These are phyloP conservation scores for Talaromyces ruber DNA, from an alignment of 495 filamentous ascomycete species.

Conservation along the genomic window DNA sequence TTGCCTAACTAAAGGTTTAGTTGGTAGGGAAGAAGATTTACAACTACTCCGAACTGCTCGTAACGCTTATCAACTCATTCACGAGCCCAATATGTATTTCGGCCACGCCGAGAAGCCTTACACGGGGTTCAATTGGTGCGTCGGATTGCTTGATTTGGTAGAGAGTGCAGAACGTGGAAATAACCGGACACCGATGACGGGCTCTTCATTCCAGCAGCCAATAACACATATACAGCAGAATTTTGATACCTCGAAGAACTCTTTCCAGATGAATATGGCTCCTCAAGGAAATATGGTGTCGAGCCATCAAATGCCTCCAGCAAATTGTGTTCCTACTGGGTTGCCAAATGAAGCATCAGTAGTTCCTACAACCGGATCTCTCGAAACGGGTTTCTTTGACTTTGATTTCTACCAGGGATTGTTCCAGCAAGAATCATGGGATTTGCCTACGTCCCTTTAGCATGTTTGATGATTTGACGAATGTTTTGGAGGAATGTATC, in stretches of 20 bases:
- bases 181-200: neutral
- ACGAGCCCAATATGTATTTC: neutral
- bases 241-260: neutral
- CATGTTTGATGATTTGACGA: neutral
- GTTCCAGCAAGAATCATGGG: neutral
- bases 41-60: neutral
- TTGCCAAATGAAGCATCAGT: neutral
- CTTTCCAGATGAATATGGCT: neutral
- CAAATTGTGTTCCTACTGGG: neutral
- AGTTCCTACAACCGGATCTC: neutral
- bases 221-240: neutral
- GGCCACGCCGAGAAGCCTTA: neutral
- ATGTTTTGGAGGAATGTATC: neutral
- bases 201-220: neutral
- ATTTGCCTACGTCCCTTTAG: neutral
- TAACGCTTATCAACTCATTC: neutral
- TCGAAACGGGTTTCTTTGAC: neutral
- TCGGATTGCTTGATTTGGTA: neutral
- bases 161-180: neutral
- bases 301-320: neutral
- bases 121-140: neutral
- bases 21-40: neutral
- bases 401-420: slow-evolving; percentile 1
- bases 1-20: neutral
- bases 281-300: neutral